Percentiles rank a stretch among this genome's conserved stretches.
Conservation (phyloP, 352 stramenopile genomes). For the Phytophthora hibernalis region DNA sequence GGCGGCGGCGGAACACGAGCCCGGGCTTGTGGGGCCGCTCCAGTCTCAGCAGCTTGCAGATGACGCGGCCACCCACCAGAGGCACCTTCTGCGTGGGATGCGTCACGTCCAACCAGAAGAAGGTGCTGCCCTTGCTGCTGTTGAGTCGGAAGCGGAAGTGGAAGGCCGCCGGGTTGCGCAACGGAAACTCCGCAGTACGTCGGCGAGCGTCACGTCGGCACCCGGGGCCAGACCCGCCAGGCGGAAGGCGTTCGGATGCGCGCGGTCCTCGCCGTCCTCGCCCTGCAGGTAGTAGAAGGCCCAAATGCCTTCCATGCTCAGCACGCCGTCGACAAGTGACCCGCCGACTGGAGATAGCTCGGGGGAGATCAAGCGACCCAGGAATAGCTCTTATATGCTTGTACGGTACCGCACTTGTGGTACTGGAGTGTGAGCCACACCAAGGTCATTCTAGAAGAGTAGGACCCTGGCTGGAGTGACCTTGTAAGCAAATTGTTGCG, state of each 20-base stretch:
- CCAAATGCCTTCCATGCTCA: slow-evolving; percentile 56
- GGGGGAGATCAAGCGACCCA: slow-evolving; percentile 7
- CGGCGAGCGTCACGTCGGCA: slow-evolving; percentile 70
- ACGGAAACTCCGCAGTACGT: slow-evolving; percentile 76
- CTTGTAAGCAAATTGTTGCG: slow-evolving; percentile 5
- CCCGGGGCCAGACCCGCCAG: slow-evolving; percentile 26
- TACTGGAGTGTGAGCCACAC: slow-evolving; percentile 18
- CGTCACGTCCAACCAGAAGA: slow-evolving; percentile 84
- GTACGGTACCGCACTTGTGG: neutral
- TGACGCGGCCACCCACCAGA: slow-evolving; percentile 76
- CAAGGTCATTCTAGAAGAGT: neutral
- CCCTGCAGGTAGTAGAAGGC: slow-evolving; percentile 91
- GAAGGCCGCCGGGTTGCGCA: slow-evolving; percentile 57
- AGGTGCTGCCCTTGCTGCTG: slow-evolving; percentile 57
- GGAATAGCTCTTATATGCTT: slow-evolving; percentile 13
- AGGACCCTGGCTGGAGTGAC: slow-evolving; percentile 6
- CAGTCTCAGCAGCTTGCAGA: slow-evolving; percentile 85
- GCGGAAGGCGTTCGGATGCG: slow-evolving; percentile 84
- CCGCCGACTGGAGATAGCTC: slow-evolving; percentile 19
- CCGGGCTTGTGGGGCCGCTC: slow-evolving; percentile 59
- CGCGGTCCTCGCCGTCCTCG: slow-evolving; percentile 84
- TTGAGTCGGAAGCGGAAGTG: slow-evolving; percentile 91
- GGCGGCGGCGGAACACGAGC: slow-evolving; percentile 77
- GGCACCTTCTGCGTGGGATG: slow-evolving; percentile 69
- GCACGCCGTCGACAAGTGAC: slow-evolving; percentile 18